These are phyloP conservation scores for Chlamydomonas sp. DNA, from an alignment of 139 green algal genomes.

Conservation along the genomic window DNA sequence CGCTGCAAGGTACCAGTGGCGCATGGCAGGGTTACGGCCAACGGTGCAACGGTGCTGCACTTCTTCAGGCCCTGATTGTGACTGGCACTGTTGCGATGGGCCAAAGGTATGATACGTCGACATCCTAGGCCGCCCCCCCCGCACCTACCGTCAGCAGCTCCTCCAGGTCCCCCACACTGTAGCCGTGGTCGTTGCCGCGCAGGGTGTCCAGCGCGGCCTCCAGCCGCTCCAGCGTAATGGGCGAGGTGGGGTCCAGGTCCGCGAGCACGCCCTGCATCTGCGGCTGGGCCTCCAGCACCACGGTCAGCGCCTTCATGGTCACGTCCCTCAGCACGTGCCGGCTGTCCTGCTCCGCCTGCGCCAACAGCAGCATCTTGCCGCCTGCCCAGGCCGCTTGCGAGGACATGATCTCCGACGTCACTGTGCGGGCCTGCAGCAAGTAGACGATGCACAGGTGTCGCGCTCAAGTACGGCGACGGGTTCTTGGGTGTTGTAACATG, in stretches of 20 bases:
- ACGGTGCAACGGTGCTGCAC: too few relatives aligned
- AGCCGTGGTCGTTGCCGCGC: background rate
- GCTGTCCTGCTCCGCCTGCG: background rate
- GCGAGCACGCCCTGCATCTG: background rate
- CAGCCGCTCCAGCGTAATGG: background rate
- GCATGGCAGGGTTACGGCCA: too few relatives aligned
- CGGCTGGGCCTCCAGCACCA: background rate
- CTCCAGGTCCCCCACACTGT: background rate
- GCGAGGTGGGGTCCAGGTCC: too few relatives aligned
- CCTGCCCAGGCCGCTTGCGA: background rate
- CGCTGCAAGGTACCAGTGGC: background rate
- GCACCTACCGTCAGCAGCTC: background rate
- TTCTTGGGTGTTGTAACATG: background rate
- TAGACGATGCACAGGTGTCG: background rate
- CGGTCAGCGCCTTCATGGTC: background rate
- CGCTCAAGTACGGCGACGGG: background rate
- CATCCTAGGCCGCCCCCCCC: background rate
- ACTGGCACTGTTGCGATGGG: too few relatives aligned
- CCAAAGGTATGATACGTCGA: too few relatives aligned
- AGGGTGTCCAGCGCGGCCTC: background rate
- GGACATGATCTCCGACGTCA: conserved; percentile 6
- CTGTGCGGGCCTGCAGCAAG: conserved; percentile 1
- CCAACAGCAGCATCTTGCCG: background rate
- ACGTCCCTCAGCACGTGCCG: conserved; percentile 11
- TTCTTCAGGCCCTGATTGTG: too few relatives aligned